These are phyloP conservation scores for Hypoxylon sp. DNA, from an alignment of 2,329 filamentous ascomycete species.

Conservation along the genomic window DNA sequence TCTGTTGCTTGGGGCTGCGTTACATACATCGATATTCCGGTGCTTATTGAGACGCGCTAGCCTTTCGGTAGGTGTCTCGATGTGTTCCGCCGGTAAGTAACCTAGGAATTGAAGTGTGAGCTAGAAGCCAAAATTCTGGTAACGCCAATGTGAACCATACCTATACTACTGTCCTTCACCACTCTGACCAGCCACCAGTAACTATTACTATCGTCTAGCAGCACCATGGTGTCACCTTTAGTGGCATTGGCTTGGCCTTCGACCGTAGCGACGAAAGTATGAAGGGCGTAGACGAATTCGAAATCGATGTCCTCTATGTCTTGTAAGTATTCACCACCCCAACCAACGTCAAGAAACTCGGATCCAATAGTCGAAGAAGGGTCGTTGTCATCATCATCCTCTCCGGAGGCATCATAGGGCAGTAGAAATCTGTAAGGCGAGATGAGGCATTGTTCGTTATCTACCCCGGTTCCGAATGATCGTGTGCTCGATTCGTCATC, in stretches of 20 bases:
- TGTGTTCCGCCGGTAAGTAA: conserved; percentile 96
- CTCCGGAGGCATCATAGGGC: conserved; percentile 61
- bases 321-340: conserved; percentile 88
- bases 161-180: conserved; percentile 97
- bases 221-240: conserved; percentile 98
- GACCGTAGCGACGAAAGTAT: conserved; percentile 97
- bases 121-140: not conserved
- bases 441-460: conserved; percentile 49
- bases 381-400: conserved; percentile 77
- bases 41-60: conserved; percentile 96
- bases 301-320: conserved; percentile 99
- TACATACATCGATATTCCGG: conserved; percentile 91
- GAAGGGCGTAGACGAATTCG: conserved; percentile 97
- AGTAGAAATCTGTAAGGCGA: conserved; percentile 55
- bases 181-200: conserved; percentile 99
- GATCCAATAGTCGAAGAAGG: conserved; percentile 65
- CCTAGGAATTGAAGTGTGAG: conserved; percentile 64
- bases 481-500: conserved; percentile 36
- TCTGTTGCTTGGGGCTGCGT: not conserved
- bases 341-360: conserved; percentile 77
- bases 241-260: conserved; percentile 98
- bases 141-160: conserved; percentile 56
- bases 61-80: conserved; percentile 96
- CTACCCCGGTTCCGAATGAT: conserved; percentile 24
- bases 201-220: conserved; percentile 98